Evolutionary conservation across 2,329 filamentous ascomycete species (phyloP), one percentile per base, ranked within the genome.

Genomic region (Zymoseptoria passerinii): DNA sequence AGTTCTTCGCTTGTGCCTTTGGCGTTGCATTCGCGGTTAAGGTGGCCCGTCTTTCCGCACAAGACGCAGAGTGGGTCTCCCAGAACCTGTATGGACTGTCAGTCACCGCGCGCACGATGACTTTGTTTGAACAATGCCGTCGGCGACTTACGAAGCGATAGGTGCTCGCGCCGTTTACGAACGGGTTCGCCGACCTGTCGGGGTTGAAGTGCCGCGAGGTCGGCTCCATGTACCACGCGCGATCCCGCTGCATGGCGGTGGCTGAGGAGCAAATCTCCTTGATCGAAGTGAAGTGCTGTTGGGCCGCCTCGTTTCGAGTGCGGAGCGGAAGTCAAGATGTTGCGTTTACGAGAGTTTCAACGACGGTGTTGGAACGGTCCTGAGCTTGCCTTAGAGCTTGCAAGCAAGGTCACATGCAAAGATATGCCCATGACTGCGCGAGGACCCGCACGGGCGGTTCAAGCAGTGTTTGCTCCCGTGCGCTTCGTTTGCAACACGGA

Each of bases 41-140:
- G 54, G 54, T 65, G 63, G n/a, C 63, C 63, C 18, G 53, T 54
- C 20, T 10, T 49, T 1, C 63, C 63, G 52, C 63, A 65, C 7
- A 55, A 44, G 8, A 63, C 60, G 40, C 63, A 65, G 8, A 65
- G 60, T 28, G 63, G 63, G 18, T 63, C 58, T 10, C 63, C 63
- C 57, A 58, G 62, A 8, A 59, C 3, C 50, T 52, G 13, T 2
- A 4, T 44, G 2, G 35, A n/a, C 16, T 6, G 16, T 44, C 4
- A 44, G 35, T 16, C 35, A n/a, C 35, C n/a, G 35, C 16, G 35
- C 13, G 35, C 19, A n/a, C 3, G 9, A 29, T 52, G n/a, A 8
- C 10, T 4, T 8, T 18, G 1, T 23, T 5, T 2, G 50, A 29
- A 4, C n/a, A 10, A n/a, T 28, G 20, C 10, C 10, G 50, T 18